Percentiles rank a stretch among this genome's conserved stretches.
Evolutionary conservation across 306 rosid genomes (phyloP).

Genomic region (Senna siamea): DNA sequence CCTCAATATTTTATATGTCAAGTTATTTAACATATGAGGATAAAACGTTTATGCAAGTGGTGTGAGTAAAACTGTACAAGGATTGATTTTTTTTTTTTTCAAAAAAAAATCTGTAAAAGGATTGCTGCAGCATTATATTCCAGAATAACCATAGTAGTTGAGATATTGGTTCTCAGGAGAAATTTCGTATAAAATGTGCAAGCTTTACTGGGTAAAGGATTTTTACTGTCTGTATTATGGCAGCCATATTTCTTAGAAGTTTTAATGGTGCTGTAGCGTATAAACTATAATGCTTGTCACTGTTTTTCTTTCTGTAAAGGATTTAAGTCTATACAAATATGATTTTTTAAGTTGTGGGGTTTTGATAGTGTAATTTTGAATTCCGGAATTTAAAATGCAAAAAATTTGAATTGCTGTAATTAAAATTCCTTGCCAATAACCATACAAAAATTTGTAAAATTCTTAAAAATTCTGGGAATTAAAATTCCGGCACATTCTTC

Average conservation of each 20-base stretch:
- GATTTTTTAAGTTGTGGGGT: too few relatives aligned
- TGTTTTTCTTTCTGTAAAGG: constrained; percentile 5
- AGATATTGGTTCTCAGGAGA: neutral
- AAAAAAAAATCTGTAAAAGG: too few relatives aligned
- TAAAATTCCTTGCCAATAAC: too few relatives aligned
- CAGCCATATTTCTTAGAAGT: neutral
- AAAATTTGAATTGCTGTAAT: too few relatives aligned
- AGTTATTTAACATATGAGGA: neutral
- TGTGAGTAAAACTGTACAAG: too few relatives aligned
- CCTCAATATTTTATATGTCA: too few relatives aligned
- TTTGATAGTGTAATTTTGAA: too few relatives aligned
- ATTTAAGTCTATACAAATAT: constrained; percentile 7
- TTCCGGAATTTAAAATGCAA: too few relatives aligned
- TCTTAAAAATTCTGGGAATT: too few relatives aligned
- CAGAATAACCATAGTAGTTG: neutral
- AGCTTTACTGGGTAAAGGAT: neutral
- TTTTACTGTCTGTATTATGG: neutral
- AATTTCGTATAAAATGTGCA: neutral
- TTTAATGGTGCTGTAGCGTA: neutral
- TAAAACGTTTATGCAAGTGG: constrained; percentile 1
- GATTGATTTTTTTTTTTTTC: too few relatives aligned
- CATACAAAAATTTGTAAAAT: too few relatives aligned
- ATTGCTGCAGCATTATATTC: constrained; percentile 21
- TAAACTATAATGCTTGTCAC: neutral
- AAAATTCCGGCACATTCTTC: too few relatives aligned